A percentile compares a stretch with the other conserved stretches of the same genome.
phyloP scores from a whole-genome alignment of 2,329 filamentous ascomycete species.

The Cladosporium colombiae region DNA sequence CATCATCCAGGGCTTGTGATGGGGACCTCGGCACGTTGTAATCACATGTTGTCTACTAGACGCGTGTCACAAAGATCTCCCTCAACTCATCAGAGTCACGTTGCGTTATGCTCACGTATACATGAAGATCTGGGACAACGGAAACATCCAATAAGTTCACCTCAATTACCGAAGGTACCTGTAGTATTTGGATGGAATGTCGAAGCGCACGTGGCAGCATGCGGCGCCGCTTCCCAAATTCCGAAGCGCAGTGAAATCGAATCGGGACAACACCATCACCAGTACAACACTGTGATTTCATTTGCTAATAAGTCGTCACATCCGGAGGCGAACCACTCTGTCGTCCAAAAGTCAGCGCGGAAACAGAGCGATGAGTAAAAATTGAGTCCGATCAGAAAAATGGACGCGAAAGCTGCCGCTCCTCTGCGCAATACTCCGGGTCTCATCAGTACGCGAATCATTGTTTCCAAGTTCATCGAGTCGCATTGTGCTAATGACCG shows the following conservation, averaged over 20 bases:
- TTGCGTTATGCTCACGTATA: too few species aligned
- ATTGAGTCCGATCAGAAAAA: neutral
- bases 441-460: conserved; percentile 36
- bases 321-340: neutral
- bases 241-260: conserved; percentile 8
- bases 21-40: conserved; percentile 16
- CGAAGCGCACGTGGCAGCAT: conserved; percentile 7
- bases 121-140: neutral
- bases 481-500: neutral
- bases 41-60: conserved; percentile 1
- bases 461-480: neutral
- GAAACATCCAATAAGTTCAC: neutral
- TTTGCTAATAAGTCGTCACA: neutral
- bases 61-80: neutral
- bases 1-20: neutral
- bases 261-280: conserved; percentile 8
- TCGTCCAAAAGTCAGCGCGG: neutral
- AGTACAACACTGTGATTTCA: neutral
- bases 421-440: conserved; percentile 44
- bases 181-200: too few species aligned
- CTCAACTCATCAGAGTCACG: too few species aligned
- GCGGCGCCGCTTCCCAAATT: neutral
- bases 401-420: conserved; percentile 18
- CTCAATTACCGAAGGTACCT: too few species aligned
- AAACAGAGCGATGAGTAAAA: neutral